Conservation (phyloP, 306 rosid genomes). For the Corylus avellana region DNA sequence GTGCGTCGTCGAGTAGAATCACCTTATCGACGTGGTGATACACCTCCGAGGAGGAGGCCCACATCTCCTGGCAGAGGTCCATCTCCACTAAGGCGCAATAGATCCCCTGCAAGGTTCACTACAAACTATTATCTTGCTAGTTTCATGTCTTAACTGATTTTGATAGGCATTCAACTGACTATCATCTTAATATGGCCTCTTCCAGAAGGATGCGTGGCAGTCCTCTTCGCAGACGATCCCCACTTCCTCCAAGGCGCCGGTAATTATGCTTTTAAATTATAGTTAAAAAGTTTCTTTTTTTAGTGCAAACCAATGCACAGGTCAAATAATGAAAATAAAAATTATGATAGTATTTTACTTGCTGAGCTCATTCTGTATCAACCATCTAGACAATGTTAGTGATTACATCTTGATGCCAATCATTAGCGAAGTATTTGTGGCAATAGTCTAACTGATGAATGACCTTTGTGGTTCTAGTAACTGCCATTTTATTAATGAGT, state of each 20-base stretch:
- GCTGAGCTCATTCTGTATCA: no score
- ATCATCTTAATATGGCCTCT: slow-evolving; percentile 42
- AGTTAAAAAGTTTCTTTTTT: not conserved
- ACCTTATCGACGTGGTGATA: slow-evolving; percentile 81
- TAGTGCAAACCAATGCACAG: not conserved
- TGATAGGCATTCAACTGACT: slow-evolving; percentile 1
- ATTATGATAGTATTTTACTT: no score
- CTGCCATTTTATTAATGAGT: not conserved
- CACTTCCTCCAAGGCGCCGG: slow-evolving; percentile 90
- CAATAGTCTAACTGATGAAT: not conserved
- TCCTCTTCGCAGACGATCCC: slow-evolving; percentile 85
- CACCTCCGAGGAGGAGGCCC: slow-evolving; percentile 89
- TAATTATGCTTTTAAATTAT: slow-evolving; percentile 27
- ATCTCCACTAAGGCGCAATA: slow-evolving; percentile 73
- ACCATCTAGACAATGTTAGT: not conserved
- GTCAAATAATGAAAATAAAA: not conserved
- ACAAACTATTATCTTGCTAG: slow-evolving; percentile 5
- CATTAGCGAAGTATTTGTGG: not conserved
- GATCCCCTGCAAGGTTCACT: slow-evolving; percentile 85
- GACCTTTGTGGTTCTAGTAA: not conserved
- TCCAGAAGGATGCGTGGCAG: slow-evolving; percentile 92
- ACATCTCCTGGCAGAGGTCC: slow-evolving; percentile 82
- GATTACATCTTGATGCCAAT: not conserved
- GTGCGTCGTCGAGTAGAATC: slow-evolving; percentile 73
- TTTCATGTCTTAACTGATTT: slow-evolving; percentile 5